Base-by-base conservation (phyloP, 257 asterid genomes). In the Coffea eugenioides region DNA sequence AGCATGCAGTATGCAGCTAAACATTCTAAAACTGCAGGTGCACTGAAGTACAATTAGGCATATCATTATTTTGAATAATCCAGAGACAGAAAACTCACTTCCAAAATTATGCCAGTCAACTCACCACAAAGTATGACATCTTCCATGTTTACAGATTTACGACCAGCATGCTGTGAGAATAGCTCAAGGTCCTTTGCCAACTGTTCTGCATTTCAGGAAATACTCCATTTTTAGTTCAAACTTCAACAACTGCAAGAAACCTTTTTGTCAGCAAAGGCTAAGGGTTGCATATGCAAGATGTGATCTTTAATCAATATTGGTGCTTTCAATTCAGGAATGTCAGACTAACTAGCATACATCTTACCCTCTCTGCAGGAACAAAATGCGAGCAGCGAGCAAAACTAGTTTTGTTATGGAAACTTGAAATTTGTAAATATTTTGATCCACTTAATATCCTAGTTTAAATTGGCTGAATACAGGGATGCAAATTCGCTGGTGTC, bases 121-220 rank as follows among this genome's bases (percentile, higher is more conserved):
- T 91, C 82, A 93, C 97, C 91, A 57, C 93, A 85, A 81, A 94
- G 97, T 65, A 96, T 90, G 87, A 96, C 98, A 80, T 96, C 99
- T 78, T 96, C 98, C 97, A 91, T 94, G 88, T 90, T 96, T 74
- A 90, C 97, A n/a, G 89, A 88, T 92, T 96, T 96, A 69, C 97
- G 97, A 73, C 95, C 90, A 20, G 86, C 97, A 83, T 93, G 98
- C 83, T 89, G 94, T 6, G 98, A 88, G 82, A 94, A 95, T 88
- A 95, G 82, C 77, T 91, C 99, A 62, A 95, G 92, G 87, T 95
- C 98, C 83, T 89, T 93, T 18, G 97, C 97, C 68, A 95, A 84
- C 89, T 95, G 97, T 66, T 93, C 97, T 94, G 96, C 85, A 77
- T 86, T 84, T 67, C 48, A 79, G 71, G 71, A 71, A 43, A 61